Evolutionary conservation across 2,329 filamentous ascomycete genomes (phyloP).

Genomic region (Sporothrix pallida): DNA sequence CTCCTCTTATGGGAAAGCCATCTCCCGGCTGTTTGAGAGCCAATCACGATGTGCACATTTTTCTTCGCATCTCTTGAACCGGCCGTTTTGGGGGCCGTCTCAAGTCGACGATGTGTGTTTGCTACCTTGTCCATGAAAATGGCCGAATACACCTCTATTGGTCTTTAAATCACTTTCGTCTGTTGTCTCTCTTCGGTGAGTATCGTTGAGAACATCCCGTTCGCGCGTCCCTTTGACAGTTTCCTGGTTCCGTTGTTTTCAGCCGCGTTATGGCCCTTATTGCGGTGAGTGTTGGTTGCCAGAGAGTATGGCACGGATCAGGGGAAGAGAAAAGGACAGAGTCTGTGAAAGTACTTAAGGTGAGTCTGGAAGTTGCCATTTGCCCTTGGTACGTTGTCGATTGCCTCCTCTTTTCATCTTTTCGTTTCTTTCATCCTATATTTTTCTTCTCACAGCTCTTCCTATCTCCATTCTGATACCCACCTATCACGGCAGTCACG

Average conservation of each 20-base stretch:
- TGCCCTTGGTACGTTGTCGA: not conserved
- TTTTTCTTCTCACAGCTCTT: not conserved
- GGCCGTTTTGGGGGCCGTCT: slow-evolving; percentile 10
- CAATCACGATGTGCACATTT: not conserved
- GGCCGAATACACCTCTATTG: not conserved
- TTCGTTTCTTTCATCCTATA: not conserved
- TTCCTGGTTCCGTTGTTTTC: slow-evolving; percentile 17
- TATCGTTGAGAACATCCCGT: not conserved
- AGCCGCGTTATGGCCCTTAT: slow-evolving; percentile 15
- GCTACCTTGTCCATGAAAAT: slow-evolving; percentile 2
- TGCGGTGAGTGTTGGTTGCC: not conserved
- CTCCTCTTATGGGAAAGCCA: no score
- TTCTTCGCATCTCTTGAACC: not conserved
- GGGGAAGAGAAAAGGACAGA: not conserved
- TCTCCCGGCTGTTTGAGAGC: not conserved
- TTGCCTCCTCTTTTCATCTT: not conserved
- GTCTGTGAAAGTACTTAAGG: slow-evolving; percentile 1
- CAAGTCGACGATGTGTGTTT: slow-evolving; percentile 20
- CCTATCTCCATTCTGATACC: not conserved
- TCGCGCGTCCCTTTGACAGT: not conserved
- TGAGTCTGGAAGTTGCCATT: not conserved
- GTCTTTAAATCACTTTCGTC: not conserved
- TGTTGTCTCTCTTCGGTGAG: not conserved
- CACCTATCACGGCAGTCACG: not conserved
- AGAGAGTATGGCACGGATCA: not conserved